Percentiles rank a stretch among this genome's conserved stretches.
Evolutionary conservation across 768 basidiomycete species (phyloP).

Genomic region (Podaxis mareebaensis): DNA sequence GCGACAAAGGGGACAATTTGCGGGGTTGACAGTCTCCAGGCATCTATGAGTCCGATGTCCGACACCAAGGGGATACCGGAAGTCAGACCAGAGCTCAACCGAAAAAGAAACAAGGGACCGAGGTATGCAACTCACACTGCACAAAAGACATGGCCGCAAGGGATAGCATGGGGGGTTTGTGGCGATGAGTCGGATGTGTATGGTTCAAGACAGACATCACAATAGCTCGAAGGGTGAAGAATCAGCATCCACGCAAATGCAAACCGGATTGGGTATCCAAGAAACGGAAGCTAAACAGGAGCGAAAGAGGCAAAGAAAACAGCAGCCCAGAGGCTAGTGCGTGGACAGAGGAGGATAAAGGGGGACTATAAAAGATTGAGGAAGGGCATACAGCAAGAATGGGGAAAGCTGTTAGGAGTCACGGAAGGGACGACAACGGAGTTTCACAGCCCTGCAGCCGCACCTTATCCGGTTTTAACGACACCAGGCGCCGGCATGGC

Average conservation of each 20-base stretch:
- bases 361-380: not conserved
- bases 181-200: slow-evolving; percentile 54
- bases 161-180: slow-evolving; percentile 66
- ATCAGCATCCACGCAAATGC: slow-evolving; percentile 42
- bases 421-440: not conserved
- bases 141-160: slow-evolving; percentile 81
- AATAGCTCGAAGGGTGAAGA: slow-evolving; percentile 68
- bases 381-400: slow-evolving; percentile 11
- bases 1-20: slow-evolving; percentile 67
- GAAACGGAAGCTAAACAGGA: not conserved
- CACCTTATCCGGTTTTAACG: slow-evolving; percentile 1
- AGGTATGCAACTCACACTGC: slow-evolving; percentile 45
- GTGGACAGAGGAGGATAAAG: not conserved
- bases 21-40: slow-evolving; percentile 49
- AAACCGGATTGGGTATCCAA: not conserved
- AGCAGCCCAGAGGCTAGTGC: not conserved
- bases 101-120: not conserved
- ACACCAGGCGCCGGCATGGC: not conserved
- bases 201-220: slow-evolving; percentile 74
- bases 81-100: not conserved
- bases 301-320: not conserved
- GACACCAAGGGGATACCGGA: not conserved
- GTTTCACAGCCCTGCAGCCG: not conserved
- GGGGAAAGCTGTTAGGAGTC: not conserved
- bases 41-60: slow-evolving; percentile 42